phyloP scores from a whole-genome alignment of 2,329 filamentous ascomycete species.

The Clarireedia sp. region DNA sequence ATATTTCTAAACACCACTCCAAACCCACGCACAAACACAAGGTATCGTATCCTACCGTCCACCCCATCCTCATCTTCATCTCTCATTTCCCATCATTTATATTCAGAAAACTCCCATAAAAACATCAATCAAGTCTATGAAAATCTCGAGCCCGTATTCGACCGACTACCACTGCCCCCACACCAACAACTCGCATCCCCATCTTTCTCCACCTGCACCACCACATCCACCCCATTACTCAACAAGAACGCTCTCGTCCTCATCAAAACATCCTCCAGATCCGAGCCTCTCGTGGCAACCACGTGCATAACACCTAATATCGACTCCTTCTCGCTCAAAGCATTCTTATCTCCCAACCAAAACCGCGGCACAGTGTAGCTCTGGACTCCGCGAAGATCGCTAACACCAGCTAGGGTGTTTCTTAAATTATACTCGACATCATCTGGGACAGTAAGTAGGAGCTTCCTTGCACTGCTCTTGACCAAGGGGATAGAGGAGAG shows the following conservation, averaged over 20 bases:
- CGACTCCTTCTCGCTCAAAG: constrained; percentile 35
- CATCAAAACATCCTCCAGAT: constrained; percentile 75
- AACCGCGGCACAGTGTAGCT: constrained; percentile 84
- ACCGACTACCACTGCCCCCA: constrained; percentile 22
- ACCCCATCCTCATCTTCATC: background rate
- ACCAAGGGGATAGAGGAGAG: constrained; percentile 86
- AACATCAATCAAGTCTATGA: background rate
- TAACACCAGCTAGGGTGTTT: constrained; percentile 76
- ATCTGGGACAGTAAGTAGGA: constrained; percentile 78
- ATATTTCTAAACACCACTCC: background rate
- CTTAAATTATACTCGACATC: constrained; percentile 82
- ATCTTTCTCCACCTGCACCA: constrained; percentile 83
- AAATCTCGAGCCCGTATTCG: constrained; percentile 5
- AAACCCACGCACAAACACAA: background rate
- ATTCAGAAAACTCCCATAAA: background rate
- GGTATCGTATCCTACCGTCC: background rate
- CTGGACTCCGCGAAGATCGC: constrained; percentile 73
- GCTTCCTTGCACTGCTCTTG: constrained; percentile 69
- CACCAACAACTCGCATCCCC: constrained; percentile 63
- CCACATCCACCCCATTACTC: constrained; percentile 67
- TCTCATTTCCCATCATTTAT: background rate
- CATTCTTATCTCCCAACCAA: constrained; percentile 70
- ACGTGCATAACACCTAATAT: constrained; percentile 83
- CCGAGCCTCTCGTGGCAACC: constrained; percentile 61
- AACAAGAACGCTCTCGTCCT: constrained; percentile 66